Base-by-base conservation (phyloP, 305 asterid genomes). In the Rubia occidens region DNA sequence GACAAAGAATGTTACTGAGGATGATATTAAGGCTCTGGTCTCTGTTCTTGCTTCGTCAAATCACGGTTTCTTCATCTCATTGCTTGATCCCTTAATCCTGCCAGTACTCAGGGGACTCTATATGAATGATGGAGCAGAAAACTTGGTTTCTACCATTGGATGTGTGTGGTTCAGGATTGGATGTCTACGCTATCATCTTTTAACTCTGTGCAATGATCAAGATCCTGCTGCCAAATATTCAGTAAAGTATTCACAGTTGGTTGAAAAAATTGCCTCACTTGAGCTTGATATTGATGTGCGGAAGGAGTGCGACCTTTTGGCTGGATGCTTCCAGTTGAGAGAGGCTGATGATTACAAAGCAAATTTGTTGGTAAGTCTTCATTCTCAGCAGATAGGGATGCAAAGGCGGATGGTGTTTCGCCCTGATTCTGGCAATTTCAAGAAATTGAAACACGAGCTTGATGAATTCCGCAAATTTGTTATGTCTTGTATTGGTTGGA, bases 161-260 rank as follows among this genome's bases (percentile, higher is more conserved):
- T 75, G 80, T 72, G 81, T 87, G 17, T 80, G 90, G 77, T 69
- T 91, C 66, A 85, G 77, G 69, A 81, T 91, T 73, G 99, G 96
- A 45, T 82, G 83, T 21, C 60, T 95, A 51, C 96, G 96, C 9
- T 95, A 85, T 83, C 82, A 78, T 78, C 98, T 95, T 69, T 79
- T 95, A 83, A 82, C 85, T 75, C 67, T 84, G 74, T 82, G 83
- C 74, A 83, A 79, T 79, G 87, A 85, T 77, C 78, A 89, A 76
- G 99, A 95, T 78, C 99, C 96, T 62, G 78, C 93, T 73, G 82
- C 82, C 49, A 95, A 91, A 78, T 82, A 88, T 80, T 74, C 89
- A 8, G 44, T 95, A 59, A 91, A 85, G 85, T 78, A 83, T 82
- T 80, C 91, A 8, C 89, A 76, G 66, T 70, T 95, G 71, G 66